phyloP scores from a whole-genome alignment of 169 alveolate genomes.

The Babesia ovata region DNA sequence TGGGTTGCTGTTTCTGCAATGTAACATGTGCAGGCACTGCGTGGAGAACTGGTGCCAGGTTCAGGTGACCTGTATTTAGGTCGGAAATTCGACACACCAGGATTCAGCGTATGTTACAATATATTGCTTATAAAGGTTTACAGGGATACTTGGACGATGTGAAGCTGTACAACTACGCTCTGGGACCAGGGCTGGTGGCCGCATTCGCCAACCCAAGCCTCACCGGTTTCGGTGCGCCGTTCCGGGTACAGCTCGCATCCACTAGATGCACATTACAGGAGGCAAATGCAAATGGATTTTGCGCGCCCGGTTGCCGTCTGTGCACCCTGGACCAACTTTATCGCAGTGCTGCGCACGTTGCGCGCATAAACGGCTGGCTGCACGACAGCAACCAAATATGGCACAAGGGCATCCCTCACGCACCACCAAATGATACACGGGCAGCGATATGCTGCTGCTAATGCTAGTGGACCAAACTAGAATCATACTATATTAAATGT shows the following conservation, averaged over 20 bases:
- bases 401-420: constrained; percentile 54
- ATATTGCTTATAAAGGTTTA: not conserved
- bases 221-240: constrained; percentile 55
- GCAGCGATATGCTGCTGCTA: constrained; percentile 66
- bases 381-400: constrained; percentile 69
- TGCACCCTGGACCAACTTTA: constrained; percentile 75
- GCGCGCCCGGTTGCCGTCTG: constrained; percentile 65
- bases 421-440: constrained; percentile 17
- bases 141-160: constrained; percentile 71
- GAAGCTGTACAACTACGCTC: constrained; percentile 59
- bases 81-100: constrained; percentile 25
- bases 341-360: constrained; percentile 74
- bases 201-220: constrained; percentile 46
- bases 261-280: constrained; percentile 62
- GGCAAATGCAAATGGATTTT: constrained; percentile 62
- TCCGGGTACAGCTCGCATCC: constrained; percentile 68
- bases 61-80: constrained; percentile 64
- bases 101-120: constrained; percentile 32
- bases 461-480: not conserved
- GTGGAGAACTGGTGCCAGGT: constrained; percentile 39
- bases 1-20: not conserved
- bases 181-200: constrained; percentile 46
- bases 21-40: constrained; percentile 15
- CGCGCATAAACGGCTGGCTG: constrained; percentile 76
- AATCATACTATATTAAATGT: not conserved